Base-by-base conservation (phyloP, 208 protist species). In the Leishmania tropica region DNA sequence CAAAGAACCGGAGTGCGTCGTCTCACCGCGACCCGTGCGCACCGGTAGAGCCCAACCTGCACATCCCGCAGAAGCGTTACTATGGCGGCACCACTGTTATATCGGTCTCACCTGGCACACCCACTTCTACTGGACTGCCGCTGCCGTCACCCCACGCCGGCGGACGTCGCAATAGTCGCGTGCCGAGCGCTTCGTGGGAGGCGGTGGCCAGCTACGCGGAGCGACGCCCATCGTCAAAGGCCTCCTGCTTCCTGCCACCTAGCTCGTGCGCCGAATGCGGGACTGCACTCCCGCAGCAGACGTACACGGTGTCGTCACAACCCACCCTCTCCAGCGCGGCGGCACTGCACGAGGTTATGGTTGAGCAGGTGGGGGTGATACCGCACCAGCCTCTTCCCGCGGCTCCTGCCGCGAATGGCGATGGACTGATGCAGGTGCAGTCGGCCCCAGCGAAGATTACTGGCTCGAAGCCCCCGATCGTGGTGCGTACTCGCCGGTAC, bases 401-500 rank as follows among this genome's bases (percentile, higher is more conserved):
- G 40, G 73, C 78, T 47, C 73, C 80, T 35, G 75, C 65, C 10
- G 35, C 72, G 4, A 83, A 75, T 35, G n/a, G 47, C 35, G 54
- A 74, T 11, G 42, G 37, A 3, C 13, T 31, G 15, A 73, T n/a
- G 45, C 79, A 71, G 77, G 81, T 84, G 78, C 76, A 70, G n/a
- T 81, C 82, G 1, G 13, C 80, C 1, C 83, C 83, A 48, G 76
- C 79, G 7, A 86, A 86, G 83, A 17, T 42, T 48, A 78, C 60
- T 0, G 74, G 78, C 75, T 77, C 79, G 67, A 83, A 68, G 58
- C 78, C 86, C 19, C 81, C 86, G 1, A 80, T 81, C 10, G 72
- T 85, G 35, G 78, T 88, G 28, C 80, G 80, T 54, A 88, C 84
- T 31, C 84, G 80, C n/a, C 84, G 84, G n/a, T 87, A 73, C 54